phyloP scores from a whole-genome alignment of 2,329 filamentous ascomycete species.

The Aureobasidium sp. region DNA sequence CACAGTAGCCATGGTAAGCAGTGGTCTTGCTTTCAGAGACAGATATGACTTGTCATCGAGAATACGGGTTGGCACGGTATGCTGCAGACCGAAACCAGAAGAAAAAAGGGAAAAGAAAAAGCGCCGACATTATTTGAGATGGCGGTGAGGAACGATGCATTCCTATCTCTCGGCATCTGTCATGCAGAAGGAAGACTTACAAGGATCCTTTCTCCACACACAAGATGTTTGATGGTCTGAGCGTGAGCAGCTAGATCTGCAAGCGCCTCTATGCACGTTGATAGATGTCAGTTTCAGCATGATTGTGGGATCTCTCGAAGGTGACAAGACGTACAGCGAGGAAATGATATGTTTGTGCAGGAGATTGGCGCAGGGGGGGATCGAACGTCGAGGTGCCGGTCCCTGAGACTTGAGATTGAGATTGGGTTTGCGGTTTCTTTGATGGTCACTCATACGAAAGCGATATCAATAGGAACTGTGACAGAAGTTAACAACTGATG shows the following conservation, averaged over 20 bases:
- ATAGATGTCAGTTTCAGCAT: constrained; percentile 13
- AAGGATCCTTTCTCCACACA: constrained; percentile 10
- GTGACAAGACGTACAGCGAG: neutral
- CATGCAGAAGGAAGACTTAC: constrained; percentile 10
- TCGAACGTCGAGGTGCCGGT: neutral
- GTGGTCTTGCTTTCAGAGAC: constrained; percentile 2
- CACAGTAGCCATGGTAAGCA: constrained; percentile 7
- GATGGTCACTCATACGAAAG: neutral
- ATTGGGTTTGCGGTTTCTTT: neutral
- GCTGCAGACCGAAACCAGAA: constrained; percentile 10
- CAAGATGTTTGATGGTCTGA: constrained; percentile 6
- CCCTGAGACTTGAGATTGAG: neutral
- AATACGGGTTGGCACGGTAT: constrained; percentile 6
- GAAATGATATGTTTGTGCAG: neutral
- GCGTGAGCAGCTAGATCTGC: constrained; percentile 7
- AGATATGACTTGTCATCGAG: constrained; percentile 10
- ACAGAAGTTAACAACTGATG: neutral
- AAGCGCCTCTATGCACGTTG: constrained; percentile 11
- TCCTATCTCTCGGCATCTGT: constrained; percentile 11
- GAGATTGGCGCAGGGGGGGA: neutral
- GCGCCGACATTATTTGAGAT: constrained; percentile 4
- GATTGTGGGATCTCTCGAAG: neutral
- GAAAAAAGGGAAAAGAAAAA: constrained; percentile 5
- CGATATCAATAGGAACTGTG: neutral
- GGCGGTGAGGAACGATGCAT: constrained; percentile 12